Evolutionary conservation across 495 filamentous ascomycete species (phyloP).

Genomic region (Talaromyces borbonicus): DNA sequence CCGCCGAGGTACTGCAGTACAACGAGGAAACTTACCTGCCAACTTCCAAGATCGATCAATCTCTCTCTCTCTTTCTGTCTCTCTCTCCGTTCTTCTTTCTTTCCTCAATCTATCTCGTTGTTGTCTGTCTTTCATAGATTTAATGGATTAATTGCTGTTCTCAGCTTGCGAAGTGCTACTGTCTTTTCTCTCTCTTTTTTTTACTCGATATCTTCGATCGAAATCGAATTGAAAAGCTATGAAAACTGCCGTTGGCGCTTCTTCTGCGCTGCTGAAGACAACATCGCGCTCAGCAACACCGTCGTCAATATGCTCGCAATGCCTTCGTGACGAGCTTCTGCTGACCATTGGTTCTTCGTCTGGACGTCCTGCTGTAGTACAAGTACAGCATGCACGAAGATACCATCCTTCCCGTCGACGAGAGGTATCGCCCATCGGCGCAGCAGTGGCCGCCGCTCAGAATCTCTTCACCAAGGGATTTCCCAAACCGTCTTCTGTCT

Average conservation of each 20-base stretch:
- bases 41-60: neutral
- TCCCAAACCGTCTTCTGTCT: conserved; percentile 45
- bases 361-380: too few relatives aligned
- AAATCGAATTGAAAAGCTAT: too few relatives aligned
- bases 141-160: neutral
- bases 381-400: conserved; percentile 35
- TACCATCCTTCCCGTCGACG: conserved; percentile 34
- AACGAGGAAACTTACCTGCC: too few relatives aligned
- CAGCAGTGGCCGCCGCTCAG: conserved; percentile 69
- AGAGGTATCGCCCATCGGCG: conserved; percentile 46
- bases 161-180: too few relatives aligned
- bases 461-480: conserved; percentile 64
- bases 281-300: conserved; percentile 19
- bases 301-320: conserved; percentile 33
- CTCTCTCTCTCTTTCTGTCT: neutral
- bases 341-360: neutral
- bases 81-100: neutral
- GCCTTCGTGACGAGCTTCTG: conserved; percentile 33
- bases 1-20: neutral
- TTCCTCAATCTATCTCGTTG: neutral
- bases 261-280: conserved; percentile 27
- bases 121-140: neutral
- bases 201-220: too few relatives aligned
- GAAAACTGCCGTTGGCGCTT: conserved; percentile 31
- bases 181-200: too few relatives aligned